These are phyloP conservation scores for Kodamaea ohmeri DNA, from an alignment of 1,139 yeast species.

Conservation along the genomic window DNA sequence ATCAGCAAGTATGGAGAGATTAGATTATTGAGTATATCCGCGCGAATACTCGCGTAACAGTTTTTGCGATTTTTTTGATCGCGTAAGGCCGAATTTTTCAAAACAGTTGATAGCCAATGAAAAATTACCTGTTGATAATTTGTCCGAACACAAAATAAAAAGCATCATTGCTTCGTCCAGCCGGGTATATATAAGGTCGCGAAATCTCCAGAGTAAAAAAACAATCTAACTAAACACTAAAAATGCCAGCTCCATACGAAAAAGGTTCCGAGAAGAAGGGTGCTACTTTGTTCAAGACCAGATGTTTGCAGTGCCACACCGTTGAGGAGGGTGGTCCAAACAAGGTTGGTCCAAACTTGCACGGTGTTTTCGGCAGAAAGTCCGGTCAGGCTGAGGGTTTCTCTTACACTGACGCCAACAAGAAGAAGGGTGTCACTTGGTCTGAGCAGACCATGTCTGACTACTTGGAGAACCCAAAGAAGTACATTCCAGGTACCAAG, in stretches of 20 bases:
- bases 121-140: conserved; percentile 7
- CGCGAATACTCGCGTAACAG: background rate
- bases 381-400: conserved; percentile 92
- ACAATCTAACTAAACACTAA: conserved; percentile 8
- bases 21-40: background rate
- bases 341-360: conserved; percentile 99
- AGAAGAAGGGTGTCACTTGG: conserved; percentile 93
- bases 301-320: conserved; percentile 99
- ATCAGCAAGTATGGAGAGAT: too few relatives aligned
- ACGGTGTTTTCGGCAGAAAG: conserved; percentile 88
- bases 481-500: conserved; percentile 99
- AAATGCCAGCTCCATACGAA: conserved; percentile 65
- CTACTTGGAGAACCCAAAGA: conserved; percentile 99
- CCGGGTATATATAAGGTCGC: conserved; percentile 14
- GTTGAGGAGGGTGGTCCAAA: conserved; percentile 93
- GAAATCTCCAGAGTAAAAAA: conserved; percentile 4
- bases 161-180: conserved; percentile 3
- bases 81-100: background rate
- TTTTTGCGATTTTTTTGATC: background rate
- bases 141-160: conserved; percentile 4
- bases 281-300: conserved; percentile 96
- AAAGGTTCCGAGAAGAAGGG: conserved; percentile 93
- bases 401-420: conserved; percentile 98
- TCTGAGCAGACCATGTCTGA: conserved; percentile 83
- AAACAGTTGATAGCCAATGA: conserved; percentile 6